phyloP scores from a whole-genome alignment of 345 rosid genomes.

The Gossypium arboreum region DNA sequence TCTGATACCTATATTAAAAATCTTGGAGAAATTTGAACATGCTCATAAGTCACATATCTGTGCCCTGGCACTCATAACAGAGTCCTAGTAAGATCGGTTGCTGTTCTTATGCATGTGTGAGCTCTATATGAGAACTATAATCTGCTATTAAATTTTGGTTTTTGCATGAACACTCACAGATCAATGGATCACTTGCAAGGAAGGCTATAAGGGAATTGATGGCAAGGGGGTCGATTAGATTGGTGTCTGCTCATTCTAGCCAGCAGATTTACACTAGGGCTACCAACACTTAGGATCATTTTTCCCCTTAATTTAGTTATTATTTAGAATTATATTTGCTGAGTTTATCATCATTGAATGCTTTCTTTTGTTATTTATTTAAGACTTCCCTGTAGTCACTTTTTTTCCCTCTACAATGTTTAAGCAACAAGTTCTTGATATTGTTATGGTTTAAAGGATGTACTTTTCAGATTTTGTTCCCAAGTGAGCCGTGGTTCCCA shows the following conservation, averaged over 20 bases:
- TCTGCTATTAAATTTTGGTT: neutral
- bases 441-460: too few relatives aligned
- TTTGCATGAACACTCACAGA: conserved; percentile 21
- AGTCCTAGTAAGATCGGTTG: neutral
- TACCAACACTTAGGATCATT: conserved; percentile 42
- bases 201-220: conserved; percentile 74
- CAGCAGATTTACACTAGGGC: conserved; percentile 86
- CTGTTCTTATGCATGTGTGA: neutral
- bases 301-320: neutral
- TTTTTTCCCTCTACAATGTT: too few relatives aligned
- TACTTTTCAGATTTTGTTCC: too few relatives aligned
- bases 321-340: too few relatives aligned
- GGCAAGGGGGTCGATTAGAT: conserved; percentile 69
- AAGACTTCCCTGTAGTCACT: too few relatives aligned
- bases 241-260: conserved; percentile 71
- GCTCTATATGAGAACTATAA: neutral
- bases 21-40: too few relatives aligned
- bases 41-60: neutral
- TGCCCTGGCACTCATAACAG: neutral
- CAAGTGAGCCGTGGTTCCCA: too few relatives aligned
- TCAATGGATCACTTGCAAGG: conserved; percentile 71
- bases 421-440: too few relatives aligned
- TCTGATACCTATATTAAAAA: too few relatives aligned
- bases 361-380: too few relatives aligned
- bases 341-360: too few relatives aligned